Conservation (phyloP, 768 basidiomycete genomes). For the Naganishia randhawae region DNA sequence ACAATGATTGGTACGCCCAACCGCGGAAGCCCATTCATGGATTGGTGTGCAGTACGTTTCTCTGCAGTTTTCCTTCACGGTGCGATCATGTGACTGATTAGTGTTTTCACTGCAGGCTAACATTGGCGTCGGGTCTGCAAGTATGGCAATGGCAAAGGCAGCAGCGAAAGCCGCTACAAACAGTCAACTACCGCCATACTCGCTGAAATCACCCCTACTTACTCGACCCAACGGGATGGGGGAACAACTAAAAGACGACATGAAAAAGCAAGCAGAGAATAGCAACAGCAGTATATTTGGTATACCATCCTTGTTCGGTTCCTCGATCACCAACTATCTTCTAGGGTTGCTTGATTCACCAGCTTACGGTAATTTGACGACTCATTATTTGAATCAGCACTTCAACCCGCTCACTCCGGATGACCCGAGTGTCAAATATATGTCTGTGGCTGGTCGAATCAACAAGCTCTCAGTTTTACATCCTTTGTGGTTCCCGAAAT, state of each 20-base stretch:
- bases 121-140: slow-evolving; percentile 72
- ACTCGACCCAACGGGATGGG: slow-evolving; percentile 38
- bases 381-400: slow-evolving; percentile 61
- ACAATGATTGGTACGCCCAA: slow-evolving; percentile 91
- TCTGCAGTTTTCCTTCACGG: slow-evolving; percentile 8
- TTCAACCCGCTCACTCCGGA: slow-evolving; percentile 61
- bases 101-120: slow-evolving; percentile 60
- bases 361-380: slow-evolving; percentile 89
- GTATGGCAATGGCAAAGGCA: slow-evolving; percentile 41
- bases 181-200: slow-evolving; percentile 49
- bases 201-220: slow-evolving; percentile 54
- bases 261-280: slow-evolving; percentile 16
- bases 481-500: slow-evolving; percentile 93
- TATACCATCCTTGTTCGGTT: slow-evolving; percentile 49
- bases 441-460: slow-evolving; percentile 78
- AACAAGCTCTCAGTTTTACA: slow-evolving; percentile 57
- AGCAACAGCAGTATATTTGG: slow-evolving; percentile 22
- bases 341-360: slow-evolving; percentile 89
- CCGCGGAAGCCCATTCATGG: slow-evolving; percentile 96
- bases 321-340: slow-evolving; percentile 79
- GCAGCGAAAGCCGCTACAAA: slow-evolving; percentile 37
- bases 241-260: slow-evolving; percentile 30
- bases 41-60: slow-evolving; percentile 82
- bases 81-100: neutral
- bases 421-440: slow-evolving; percentile 76